Percentiles rank a stretch among this genome's conserved stretches.
Conservation (phyloP, 2,329 filamentous ascomycete genomes). For the Aspergillus tamarii region DNA sequence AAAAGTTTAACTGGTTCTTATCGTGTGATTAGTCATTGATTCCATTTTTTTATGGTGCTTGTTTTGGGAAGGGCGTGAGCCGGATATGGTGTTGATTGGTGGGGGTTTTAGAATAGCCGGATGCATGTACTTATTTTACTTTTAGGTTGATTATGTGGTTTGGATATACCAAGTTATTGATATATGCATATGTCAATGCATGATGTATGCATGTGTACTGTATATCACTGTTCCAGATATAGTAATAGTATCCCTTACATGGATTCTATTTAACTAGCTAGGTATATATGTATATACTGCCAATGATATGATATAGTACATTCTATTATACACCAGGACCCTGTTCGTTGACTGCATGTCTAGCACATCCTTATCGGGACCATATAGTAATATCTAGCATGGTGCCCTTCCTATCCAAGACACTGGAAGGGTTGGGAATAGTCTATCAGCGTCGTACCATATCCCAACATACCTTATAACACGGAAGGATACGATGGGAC, state of each 20-base stretch:
- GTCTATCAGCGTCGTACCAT: neutral
- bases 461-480: too few species aligned
- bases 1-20: neutral
- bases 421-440: neutral
- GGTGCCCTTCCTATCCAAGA: neutral
- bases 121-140: too few species aligned
- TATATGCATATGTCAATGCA: neutral
- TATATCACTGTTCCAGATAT: neutral
- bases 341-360: neutral
- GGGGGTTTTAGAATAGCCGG: too few species aligned
- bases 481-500: neutral
- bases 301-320: neutral
- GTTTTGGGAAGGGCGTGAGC: neutral
- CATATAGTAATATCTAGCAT: neutral
- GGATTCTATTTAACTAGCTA: neutral
- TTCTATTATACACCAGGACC: neutral
- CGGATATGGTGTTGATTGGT: neutral
- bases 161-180: too few species aligned
- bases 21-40: neutral
- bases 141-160: too few species aligned
- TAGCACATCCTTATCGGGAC: neutral
- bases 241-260: neutral
- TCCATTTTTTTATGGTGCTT: neutral
- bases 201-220: neutral
- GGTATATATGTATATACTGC: neutral